Evolutionary conservation across 2,329 filamentous ascomycete genomes (phyloP), one percentile per base, ranked within the genome.

Genomic region (Sporothrix sp.): DNA sequence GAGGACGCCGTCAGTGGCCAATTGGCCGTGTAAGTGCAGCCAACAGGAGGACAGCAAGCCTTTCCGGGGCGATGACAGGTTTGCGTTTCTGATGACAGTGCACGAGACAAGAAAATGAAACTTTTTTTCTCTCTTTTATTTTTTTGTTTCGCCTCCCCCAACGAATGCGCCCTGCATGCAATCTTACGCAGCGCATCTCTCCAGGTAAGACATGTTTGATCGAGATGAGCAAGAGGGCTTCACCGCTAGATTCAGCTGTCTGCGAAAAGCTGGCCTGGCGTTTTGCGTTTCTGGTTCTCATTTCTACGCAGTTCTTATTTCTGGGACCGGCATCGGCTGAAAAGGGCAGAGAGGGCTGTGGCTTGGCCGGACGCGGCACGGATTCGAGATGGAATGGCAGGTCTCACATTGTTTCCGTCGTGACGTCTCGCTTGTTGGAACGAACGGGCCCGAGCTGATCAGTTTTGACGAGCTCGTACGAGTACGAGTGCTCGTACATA

Each of bases 121-220:
- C n/a, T n/a, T 35, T 35, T 35, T 35, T 16, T 5, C 32, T 2
- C 7, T 13, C 8, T 27, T 27, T 21, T 27, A 9, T 21, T 25
- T 36, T n/a, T n/a, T n/a, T n/a, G n/a, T 44, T 50, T 50, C 25
- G 48, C 48, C 39, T 36, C 39, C 32, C 48, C 48, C 48, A 50
- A 50, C 48, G 44, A 49, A 35, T 49, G 46, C 46, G 16, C n/a
- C n/a, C 18, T 35, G 28, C 20, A 42, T 49, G 37, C 20, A 48
- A n/a, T n/a, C n/a, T n/a, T n/a, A n/a, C n/a, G n/a, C n/a, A n/a
- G 10, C 21, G 3, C 37, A 28, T 11, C 21, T n/a, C 14, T 14
- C 6, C 14, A 7, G 7, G 7, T 7, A 7, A 23, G 10, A 10
- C 23, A 21, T 25, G 37, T 21, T 11, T 8, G 30, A 35, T 45